These are phyloP conservation scores for Trebouxia sp. DNA, from an alignment of 139 green algal species.

Conservation along the genomic window DNA sequence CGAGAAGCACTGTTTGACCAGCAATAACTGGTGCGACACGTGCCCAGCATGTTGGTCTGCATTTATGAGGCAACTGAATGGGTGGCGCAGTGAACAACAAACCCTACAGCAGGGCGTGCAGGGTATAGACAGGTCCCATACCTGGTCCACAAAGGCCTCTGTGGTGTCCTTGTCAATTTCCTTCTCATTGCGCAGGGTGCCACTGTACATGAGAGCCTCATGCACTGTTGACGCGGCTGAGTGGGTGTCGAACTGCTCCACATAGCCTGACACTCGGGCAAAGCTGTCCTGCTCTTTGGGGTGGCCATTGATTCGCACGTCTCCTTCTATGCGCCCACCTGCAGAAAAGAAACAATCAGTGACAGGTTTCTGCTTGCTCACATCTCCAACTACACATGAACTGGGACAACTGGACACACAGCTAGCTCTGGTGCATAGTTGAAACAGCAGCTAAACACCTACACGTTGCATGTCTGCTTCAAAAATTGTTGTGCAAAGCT, in stretches of 20 bases:
- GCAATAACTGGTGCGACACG: too few relatives aligned
- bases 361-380: too few relatives aligned
- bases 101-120: too few relatives aligned
- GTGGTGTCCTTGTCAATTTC: constrained; percentile 13
- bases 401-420: too few relatives aligned
- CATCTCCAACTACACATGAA: too few relatives aligned
- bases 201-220: constrained; percentile 69
- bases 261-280: constrained; percentile 49
- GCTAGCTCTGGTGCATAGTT: background rate
- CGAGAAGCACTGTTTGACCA: too few relatives aligned
- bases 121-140: too few relatives aligned
- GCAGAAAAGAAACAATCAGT: too few relatives aligned
- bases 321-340: constrained; percentile 37
- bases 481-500: background rate
- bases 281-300: constrained; percentile 55
- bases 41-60: too few relatives aligned
- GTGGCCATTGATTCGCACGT: constrained; percentile 46
- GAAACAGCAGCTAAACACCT: background rate
- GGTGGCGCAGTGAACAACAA: too few relatives aligned
- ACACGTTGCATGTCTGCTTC: too few relatives aligned
- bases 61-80: too few relatives aligned
- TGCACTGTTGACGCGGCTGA: constrained; percentile 49
- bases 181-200: constrained; percentile 1
- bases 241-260: constrained; percentile 51
- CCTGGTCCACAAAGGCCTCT: constrained; percentile 39